phyloP scores from a whole-genome alignment of 2,329 filamentous ascomycete species.

The Tolypocladium inflatum region DNA sequence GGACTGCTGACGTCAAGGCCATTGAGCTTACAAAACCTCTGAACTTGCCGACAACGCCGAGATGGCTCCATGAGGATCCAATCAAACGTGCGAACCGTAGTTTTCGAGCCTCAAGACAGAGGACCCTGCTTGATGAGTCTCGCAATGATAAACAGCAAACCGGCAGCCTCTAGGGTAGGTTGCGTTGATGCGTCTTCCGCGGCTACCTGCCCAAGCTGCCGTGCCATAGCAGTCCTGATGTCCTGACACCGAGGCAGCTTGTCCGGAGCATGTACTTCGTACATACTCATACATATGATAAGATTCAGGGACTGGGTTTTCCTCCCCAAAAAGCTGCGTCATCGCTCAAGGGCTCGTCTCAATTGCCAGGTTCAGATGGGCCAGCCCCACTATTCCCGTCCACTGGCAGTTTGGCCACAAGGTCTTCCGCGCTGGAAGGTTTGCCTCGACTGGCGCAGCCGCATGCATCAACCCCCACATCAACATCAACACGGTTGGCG shows the following conservation, averaged over 20 bases:
- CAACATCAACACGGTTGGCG: background rate
- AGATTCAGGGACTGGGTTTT: background rate
- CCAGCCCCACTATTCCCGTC: background rate
- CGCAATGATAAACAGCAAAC: background rate
- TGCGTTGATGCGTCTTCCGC: background rate
- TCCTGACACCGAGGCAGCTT: background rate
- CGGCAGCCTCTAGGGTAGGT: background rate
- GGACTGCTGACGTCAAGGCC: background rate
- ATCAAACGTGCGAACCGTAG: background rate
- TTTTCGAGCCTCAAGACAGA: no score
- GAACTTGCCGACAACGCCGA: background rate
- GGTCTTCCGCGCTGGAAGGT: background rate
- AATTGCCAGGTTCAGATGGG: background rate
- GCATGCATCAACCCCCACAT: background rate
- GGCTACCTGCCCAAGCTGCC: background rate
- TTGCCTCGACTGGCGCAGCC: background rate
- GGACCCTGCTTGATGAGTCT: background rate
- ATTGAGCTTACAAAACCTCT: background rate
- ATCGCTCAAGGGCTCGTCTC: background rate
- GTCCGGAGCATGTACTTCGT: no score
- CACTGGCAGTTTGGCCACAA: background rate
- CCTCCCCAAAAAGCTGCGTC: background rate
- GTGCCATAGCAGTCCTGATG: background rate
- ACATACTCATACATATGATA: no score
- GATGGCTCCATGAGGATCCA: background rate